Percentiles rank a stretch among this genome's conserved stretches.
Conservation (phyloP, 2,329 filamentous ascomycete species). For the Calonectria multiphialidica region DNA sequence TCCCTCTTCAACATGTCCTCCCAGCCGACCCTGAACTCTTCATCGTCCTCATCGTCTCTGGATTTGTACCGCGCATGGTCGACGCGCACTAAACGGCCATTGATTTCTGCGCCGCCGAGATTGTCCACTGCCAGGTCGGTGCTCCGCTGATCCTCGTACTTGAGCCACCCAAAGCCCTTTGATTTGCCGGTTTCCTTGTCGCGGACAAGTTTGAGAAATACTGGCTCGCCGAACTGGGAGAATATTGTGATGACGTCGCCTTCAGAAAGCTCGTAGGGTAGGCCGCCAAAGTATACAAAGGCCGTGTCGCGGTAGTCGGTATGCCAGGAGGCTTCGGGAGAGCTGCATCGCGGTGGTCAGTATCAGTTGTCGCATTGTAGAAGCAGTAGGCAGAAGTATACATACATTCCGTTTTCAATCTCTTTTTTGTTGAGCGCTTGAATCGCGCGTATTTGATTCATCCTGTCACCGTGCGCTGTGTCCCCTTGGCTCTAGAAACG, state of each 20-base stretch:
- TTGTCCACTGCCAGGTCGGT: conserved; percentile 98
- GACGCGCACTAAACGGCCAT: conserved; percentile 84
- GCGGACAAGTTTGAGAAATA: conserved; percentile 90
- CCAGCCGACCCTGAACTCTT: conserved; percentile 70
- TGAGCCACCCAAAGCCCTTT: conserved; percentile 94
- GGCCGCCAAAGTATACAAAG: conserved; percentile 94
- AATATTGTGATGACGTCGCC: conserved; percentile 97
- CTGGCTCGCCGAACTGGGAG: conserved; percentile 95
- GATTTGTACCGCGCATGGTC: conserved; percentile 95
- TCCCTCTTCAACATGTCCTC: conserved; percentile 68
- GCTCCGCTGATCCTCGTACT: conserved; percentile 98
- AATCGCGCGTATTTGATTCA: conserved; percentile 96
- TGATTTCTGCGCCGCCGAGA: conserved; percentile 85
- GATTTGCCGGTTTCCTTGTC: conserved; percentile 98
- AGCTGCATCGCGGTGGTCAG: conserved; percentile 60
- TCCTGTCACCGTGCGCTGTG: conserved; percentile 53
- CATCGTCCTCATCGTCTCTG: conserved; percentile 80
- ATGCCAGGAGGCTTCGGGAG: conserved; percentile 93
- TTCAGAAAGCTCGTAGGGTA: conserved; percentile 93
- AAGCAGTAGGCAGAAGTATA: conserved; percentile 33
- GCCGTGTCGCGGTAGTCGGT: conserved; percentile 98
- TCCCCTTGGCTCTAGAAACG: neutral
- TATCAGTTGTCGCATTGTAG: conserved; percentile 11
- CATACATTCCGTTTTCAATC: conserved; percentile 87
- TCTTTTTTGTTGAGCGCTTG: conserved; percentile 94